These are phyloP conservation scores for Podaxis sp. DNA, from an alignment of 768 basidiomycete genomes.

Conservation along the genomic window DNA sequence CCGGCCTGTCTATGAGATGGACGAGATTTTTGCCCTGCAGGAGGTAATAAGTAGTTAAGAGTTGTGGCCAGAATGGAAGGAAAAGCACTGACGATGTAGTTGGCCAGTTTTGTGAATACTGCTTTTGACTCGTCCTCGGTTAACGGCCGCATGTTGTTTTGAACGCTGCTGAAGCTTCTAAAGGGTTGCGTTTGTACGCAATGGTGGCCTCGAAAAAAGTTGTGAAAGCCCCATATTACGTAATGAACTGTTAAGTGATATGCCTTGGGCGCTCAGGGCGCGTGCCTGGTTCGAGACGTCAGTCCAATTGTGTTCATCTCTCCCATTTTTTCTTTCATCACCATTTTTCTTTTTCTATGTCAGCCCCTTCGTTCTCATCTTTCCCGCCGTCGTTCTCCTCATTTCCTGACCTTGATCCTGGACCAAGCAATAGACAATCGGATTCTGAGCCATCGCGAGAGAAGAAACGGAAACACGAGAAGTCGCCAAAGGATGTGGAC, in stretches of 20 bases:
- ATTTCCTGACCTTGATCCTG: slow-evolving; percentile 61
- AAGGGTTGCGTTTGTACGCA: neutral
- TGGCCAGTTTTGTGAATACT: slow-evolving; percentile 95
- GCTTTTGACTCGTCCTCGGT: slow-evolving; percentile 97
- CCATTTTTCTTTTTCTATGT: slow-evolving; percentile 29
- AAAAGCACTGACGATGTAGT: slow-evolving; percentile 76
- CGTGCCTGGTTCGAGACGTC: neutral
- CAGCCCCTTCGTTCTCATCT: slow-evolving; percentile 59
- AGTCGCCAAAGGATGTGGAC: slow-evolving; percentile 4
- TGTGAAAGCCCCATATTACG: slow-evolving; percentile 14
- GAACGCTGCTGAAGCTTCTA: neutral
- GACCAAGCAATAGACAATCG: slow-evolving; percentile 15
- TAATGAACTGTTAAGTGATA: slow-evolving; percentile 10
- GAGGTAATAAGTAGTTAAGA: neutral
- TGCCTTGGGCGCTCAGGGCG: neutral
- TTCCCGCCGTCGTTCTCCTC: slow-evolving; percentile 68
- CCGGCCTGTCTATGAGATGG: slow-evolving; percentile 90
- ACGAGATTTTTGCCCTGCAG: slow-evolving; percentile 91
- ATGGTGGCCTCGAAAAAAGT: slow-evolving; percentile 4
- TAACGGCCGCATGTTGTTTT: slow-evolving; percentile 77
- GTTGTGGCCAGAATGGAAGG: slow-evolving; percentile 1
- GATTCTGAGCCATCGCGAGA: neutral
- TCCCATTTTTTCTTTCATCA: neutral
- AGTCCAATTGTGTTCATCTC: neutral
- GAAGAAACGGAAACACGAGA: slow-evolving; percentile 16